Evolutionary conservation across 179 eudicot genomes (phyloP), one percentile per base, ranked within the genome.

Genomic region (Sideroxylon spinosum): DNA sequence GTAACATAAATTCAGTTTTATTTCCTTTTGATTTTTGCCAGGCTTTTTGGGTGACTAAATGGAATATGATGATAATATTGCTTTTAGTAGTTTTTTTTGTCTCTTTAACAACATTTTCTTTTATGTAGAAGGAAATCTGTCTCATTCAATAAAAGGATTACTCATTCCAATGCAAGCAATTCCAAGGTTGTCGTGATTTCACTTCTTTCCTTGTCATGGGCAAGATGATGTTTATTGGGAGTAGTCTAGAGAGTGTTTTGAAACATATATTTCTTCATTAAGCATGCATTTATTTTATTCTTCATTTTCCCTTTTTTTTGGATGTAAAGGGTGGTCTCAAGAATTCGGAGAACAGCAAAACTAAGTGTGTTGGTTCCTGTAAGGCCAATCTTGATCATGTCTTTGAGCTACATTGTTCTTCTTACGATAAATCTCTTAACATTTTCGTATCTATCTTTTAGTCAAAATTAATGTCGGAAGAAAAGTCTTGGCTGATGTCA

Each of bases 401-500:
- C 52, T 28, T 63, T 59, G 14, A 76, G 49, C 46, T 22, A 49
- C 13, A 25, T 19, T 70, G 29, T 37, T 28, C 17, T 53, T 7
- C 62, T 74, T 62, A n/a, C 53, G 9, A 28, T 29, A 68, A 65
- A 14, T 0, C 19, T 53, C 74, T 66, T 79, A 29, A 85, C 59
- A 56, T 9, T 37, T 65, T 20, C 26, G 62, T 66, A 19, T 59
- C 17, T 70, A n/a, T 52, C 60, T 68, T 37, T 78, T 83, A 88
- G 91, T 66, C 37, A 81, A 79, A 74, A 37, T 61, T 20, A 86
- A 80, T 65, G 82, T 79, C 77, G 80, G 84, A 81, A 87, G 97
- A 79, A 92, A 84, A 83, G 97, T 84, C 56, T 73, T 92, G 79
- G 91, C 89, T n/a, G 97, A 92, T 87, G 87, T 92, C 64, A 90